A percentile compares a stretch with the other conserved stretches of the same genome.
Conservation (phyloP, 2,329 filamentous ascomycete genomes). For the Neopestalotiopsis sp. region DNA sequence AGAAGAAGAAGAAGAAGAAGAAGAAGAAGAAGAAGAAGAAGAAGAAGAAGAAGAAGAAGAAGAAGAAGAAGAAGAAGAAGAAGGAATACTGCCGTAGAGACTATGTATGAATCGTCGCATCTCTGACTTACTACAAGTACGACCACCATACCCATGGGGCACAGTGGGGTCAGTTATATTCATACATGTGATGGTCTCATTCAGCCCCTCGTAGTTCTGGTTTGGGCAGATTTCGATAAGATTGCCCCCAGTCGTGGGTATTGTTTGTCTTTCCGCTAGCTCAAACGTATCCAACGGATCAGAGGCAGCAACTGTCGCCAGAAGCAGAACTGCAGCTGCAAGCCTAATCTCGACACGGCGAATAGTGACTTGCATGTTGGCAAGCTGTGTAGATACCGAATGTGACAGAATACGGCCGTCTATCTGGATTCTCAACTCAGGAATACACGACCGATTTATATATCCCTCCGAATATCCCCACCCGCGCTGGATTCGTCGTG, state of each 20-base stretch:
- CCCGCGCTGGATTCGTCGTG: not conserved
- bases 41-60: too few species aligned
- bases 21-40: too few species aligned
- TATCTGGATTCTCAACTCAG: not conserved
- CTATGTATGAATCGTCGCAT: too few species aligned
- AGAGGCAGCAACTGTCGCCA: not conserved
- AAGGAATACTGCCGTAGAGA: not conserved
- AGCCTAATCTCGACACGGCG: constrained; percentile 3
- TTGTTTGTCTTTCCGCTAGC: not conserved
- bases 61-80: too few species aligned
- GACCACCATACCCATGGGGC: constrained; percentile 9
- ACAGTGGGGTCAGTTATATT: constrained; percentile 13
- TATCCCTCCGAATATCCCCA: too few species aligned
- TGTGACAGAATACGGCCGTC: not conserved
- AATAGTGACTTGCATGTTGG: not conserved
- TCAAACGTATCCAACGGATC: not conserved
- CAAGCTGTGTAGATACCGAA: too few species aligned
- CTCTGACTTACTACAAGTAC: constrained; percentile 15
- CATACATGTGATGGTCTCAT: constrained; percentile 5
- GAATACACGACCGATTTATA: not conserved
- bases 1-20: too few species aligned
- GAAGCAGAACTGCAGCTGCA: not conserved
- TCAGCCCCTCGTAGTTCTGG: constrained; percentile 10
- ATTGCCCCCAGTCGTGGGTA: not conserved
- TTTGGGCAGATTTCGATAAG: constrained; percentile 16